A percentile compares a stretch with the other conserved stretches of the same genome.
phyloP scores from a whole-genome alignment of 2,329 filamentous ascomycete species.

The Rhynchosporium graminicola region DNA sequence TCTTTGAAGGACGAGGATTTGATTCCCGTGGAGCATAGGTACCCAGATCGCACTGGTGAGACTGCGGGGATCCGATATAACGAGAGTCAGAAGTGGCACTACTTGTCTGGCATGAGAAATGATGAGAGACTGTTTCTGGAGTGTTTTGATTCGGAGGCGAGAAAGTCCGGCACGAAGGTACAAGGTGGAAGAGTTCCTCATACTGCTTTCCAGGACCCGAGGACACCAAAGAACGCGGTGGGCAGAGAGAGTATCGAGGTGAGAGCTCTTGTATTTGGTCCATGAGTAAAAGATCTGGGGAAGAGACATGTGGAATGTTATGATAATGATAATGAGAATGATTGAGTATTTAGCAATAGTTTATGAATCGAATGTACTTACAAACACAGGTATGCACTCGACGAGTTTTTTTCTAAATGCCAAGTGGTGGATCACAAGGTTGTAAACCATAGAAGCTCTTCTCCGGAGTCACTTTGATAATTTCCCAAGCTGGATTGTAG shows the following conservation, averaged over 20 bases:
- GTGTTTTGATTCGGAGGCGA: conserved; percentile 43
- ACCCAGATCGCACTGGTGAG: conserved; percentile 39
- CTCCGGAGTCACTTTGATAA: too few species aligned
- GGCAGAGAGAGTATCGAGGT: conserved; percentile 88
- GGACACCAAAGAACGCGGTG: conserved; percentile 68
- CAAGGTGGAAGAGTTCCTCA: conserved; percentile 52
- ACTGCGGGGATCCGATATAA: conserved; percentile 40
- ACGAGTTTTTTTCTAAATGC: background rate
- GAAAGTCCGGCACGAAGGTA: conserved; percentile 51
- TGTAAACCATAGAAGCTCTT: too few species aligned
- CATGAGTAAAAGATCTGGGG: background rate
- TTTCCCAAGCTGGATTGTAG: too few species aligned
- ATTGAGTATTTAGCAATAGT: background rate
- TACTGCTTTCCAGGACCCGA: conserved; percentile 72
- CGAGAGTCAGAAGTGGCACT: conserved; percentile 40
- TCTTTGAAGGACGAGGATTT: conserved; percentile 37
- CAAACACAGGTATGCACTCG: background rate
- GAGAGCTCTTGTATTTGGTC: conserved; percentile 73
- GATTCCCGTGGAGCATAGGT: conserved; percentile 40
- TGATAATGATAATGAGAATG: background rate
- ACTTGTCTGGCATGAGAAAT: conserved; percentile 40
- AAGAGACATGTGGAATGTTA: background rate
- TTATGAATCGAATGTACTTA: conserved; percentile 1
- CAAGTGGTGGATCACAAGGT: too few species aligned
- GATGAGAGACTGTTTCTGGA: conserved; percentile 41